These are phyloP conservation scores for Helotiales sp. DNA, from an alignment of 2,329 filamentous ascomycete genomes.

Conservation along the genomic window DNA sequence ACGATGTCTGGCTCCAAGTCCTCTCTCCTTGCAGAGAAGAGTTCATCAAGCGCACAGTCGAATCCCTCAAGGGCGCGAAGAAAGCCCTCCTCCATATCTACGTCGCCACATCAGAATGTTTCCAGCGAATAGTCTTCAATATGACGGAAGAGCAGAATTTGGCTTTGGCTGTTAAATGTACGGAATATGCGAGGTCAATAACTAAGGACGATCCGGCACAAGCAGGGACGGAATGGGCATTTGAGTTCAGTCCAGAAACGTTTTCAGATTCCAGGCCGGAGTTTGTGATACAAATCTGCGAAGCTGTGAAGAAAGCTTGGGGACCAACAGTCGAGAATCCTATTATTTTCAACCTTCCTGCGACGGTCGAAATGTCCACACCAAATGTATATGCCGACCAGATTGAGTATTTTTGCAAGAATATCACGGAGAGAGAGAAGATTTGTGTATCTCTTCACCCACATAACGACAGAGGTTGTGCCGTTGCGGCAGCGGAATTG, in stretches of 20 bases:
- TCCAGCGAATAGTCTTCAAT: conserved; percentile 86
- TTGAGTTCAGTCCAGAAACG: conserved; percentile 81
- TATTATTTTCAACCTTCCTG: conserved; percentile 96
- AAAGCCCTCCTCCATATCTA: conserved; percentile 96
- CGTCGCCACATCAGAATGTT: conserved; percentile 93
- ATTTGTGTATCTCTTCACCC: conserved; percentile 88
- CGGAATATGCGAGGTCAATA: conserved; percentile 82
- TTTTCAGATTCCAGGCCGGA: conserved; percentile 91
- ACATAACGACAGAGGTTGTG: conserved; percentile 92
- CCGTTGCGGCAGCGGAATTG: conserved; percentile 84
- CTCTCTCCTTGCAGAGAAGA: conserved; percentile 90
- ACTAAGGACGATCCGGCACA: conserved; percentile 74
- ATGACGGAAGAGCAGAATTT: conserved; percentile 81
- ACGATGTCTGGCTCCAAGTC: conserved; percentile 90
- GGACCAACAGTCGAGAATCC: conserved; percentile 74
- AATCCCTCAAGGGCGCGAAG: conserved; percentile 84
- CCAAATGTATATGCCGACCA: conserved; percentile 96
- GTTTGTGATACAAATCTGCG: conserved; percentile 79
- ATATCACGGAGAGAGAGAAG: conserved; percentile 83
- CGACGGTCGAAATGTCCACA: conserved; percentile 92
- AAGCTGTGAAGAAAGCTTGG: conserved; percentile 94
- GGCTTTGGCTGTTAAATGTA: conserved; percentile 80
- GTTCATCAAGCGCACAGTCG: conserved; percentile 84
- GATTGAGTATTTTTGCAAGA: conserved; percentile 90
- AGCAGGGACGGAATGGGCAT: conserved; percentile 67